Evolutionary conservation across 2,329 filamentous ascomycete genomes (phyloP), one percentile per base, ranked within the genome.

Genomic region (Arthroderma sp.): DNA sequence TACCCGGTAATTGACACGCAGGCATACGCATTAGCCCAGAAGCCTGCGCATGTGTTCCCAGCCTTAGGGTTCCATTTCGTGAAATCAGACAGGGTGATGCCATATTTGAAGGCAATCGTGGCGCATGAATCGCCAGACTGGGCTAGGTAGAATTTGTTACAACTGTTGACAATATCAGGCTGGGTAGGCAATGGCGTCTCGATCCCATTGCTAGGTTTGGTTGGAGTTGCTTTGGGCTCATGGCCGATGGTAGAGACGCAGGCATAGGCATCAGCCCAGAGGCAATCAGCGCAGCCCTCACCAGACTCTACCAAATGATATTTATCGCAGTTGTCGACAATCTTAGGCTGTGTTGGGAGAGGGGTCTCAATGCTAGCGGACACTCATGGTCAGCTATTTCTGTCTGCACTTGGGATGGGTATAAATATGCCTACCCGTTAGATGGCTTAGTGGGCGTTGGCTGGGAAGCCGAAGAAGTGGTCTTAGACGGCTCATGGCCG

Each of bases 141-240:
- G 4, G 65, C 66, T 4, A 60, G 23, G 52, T 69, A 62, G 43
- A 62, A 69, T 5, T 56, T 39, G 6, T 58, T 60, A 51, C 66
- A 70, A 13, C 60, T 62, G 4, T 41, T 25, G 4, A 61, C 57
- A 15, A 66, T 64, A 0, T 61, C 63, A 31, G 54, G 56, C 58
- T 59, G 60, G 58, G 28, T 56, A 19, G 6, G 61, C 41, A 54
- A 60, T 55, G 5, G 54, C 11, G 54, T 56, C 25, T 49, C 9
- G 44, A 49, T 49, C 8, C 44, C n/a, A 31, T 49, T 49, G 11
- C 8, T 4, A 31, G 44, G 44, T 15, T 38, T 38, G 6, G 37
- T 38, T 38, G 37, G 37, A 38, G 54, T 47, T n/a, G 54, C 35
- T 13, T n/a, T 44, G 11, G 54, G 35, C 21, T 56, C 38, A n/a